These are phyloP conservation scores for Cystobasidiaceae sp. DNA, from an alignment of 1,284 basidiomycete species.

Conservation along the genomic window DNA sequence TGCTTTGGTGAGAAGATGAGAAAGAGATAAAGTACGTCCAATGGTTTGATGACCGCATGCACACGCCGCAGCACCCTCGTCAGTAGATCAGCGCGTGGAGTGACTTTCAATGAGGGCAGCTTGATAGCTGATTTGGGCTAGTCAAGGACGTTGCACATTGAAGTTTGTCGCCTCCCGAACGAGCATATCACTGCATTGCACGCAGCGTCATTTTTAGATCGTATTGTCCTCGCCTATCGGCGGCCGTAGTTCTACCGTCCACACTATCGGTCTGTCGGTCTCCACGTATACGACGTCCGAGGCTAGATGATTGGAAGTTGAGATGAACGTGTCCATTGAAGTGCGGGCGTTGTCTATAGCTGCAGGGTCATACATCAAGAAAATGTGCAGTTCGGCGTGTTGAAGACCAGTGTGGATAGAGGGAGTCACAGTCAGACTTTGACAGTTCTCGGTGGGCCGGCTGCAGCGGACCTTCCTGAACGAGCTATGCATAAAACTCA, in stretches of 20 bases:
- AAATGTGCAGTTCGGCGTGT: neutral
- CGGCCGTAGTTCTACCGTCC: constrained; percentile 62
- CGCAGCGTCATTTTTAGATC: no score
- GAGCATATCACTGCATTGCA: no score
- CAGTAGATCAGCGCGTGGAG: no score
- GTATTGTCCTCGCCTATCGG: neutral
- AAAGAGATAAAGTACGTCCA: no score
- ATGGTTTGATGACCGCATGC: no score
- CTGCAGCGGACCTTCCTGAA: neutral
- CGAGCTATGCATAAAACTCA: neutral
- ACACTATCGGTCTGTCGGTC: constrained; percentile 79
- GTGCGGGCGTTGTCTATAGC: constrained; percentile 55
- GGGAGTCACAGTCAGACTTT: neutral
- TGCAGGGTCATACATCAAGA: neutral
- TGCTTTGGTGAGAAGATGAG: no score
- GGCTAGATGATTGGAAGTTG: constrained; percentile 84
- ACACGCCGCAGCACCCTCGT: no score
- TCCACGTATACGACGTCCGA: constrained; percentile 65
- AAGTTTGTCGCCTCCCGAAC: no score
- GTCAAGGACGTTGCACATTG: no score
- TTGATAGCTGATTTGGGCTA: no score
- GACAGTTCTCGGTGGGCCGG: neutral
- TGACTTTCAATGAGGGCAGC: no score
- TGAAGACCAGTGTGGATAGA: neutral
- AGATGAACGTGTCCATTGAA: constrained; percentile 72